These are phyloP conservation scores for Saccharomyces eubayanus DNA, from an alignment of 805 yeast species.

Conservation along the genomic window DNA sequence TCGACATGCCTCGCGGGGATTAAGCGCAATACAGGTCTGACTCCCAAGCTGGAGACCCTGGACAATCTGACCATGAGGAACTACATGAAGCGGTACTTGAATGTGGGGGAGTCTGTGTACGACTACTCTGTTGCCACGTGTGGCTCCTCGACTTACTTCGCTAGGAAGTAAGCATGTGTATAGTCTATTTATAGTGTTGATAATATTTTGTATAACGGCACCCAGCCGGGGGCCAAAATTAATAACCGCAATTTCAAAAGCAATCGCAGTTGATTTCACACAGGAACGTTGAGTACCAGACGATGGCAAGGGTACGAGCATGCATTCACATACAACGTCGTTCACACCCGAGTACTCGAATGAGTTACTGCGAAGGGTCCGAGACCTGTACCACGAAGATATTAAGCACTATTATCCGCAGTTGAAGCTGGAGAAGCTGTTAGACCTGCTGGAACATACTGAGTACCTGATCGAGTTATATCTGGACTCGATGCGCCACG, in stretches of 20 bases:
- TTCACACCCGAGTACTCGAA: conserved; percentile 37
- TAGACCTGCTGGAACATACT: conserved; percentile 30
- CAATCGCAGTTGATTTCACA: background rate
- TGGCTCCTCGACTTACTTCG: conserved; percentile 67
- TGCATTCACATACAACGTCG: background rate
- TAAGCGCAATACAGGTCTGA: conserved; percentile 62
- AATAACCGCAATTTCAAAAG: background rate
- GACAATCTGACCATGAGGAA: conserved; percentile 39
- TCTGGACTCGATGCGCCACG: conserved; percentile 10
- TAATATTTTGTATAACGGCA: background rate
- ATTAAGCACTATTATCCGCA: conserved; percentile 24
- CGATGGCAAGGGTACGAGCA: background rate
- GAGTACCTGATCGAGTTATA: conserved; percentile 28
- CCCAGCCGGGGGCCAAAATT: background rate
- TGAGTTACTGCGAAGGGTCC: conserved; percentile 27
- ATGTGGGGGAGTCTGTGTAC: conserved; percentile 75
- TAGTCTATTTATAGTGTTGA: background rate
- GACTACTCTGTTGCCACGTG: conserved; percentile 65
- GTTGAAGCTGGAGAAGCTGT: conserved; percentile 27
- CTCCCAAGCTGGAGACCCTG: conserved; percentile 45
- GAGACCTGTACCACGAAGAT: conserved; percentile 27
- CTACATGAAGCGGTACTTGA: conserved; percentile 60
- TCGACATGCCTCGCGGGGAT: conserved; percentile 68
- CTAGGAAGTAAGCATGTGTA: conserved; percentile 36
- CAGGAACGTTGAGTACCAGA: background rate